Evolutionary conservation across 2,329 filamentous ascomycete genomes (phyloP).

Genomic region (Ramularia endophylla): DNA sequence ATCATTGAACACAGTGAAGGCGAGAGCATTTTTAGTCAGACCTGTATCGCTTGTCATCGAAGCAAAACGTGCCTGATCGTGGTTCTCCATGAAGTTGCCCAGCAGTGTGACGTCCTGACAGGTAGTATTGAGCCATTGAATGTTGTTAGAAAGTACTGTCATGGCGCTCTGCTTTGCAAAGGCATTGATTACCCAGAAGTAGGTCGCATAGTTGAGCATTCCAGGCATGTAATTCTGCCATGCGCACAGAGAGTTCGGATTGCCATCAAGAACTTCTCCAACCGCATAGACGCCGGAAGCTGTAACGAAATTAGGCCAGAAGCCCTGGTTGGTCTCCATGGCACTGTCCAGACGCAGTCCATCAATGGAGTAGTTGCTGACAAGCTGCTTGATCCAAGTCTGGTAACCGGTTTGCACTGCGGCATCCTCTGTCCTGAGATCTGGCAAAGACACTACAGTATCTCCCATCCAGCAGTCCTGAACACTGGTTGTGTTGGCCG

Average conservation of each 20-base stretch:
- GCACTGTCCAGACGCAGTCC: slow-evolving; percentile 46
- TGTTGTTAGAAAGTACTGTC: slow-evolving; percentile 29
- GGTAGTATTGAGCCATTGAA: slow-evolving; percentile 22
- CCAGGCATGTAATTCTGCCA: slow-evolving; percentile 39
- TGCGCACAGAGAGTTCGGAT: slow-evolving; percentile 31
- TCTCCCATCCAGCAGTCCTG: slow-evolving; percentile 49
- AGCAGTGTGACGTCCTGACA: slow-evolving; percentile 35
- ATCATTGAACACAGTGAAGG: slow-evolving; percentile 54
- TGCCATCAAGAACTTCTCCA: slow-evolving; percentile 40
- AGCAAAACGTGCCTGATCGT: slow-evolving; percentile 34
- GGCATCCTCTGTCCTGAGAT: slow-evolving; percentile 51
- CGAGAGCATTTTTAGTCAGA: slow-evolving; percentile 54
- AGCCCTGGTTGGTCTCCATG: slow-evolving; percentile 38
- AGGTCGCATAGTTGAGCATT: slow-evolving; percentile 42
- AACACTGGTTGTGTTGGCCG: slow-evolving; percentile 38
- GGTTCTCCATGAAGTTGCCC: slow-evolving; percentile 34
- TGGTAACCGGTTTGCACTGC: slow-evolving; percentile 47
- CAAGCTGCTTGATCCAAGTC: slow-evolving; percentile 53
- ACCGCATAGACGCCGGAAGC: slow-evolving; percentile 33
- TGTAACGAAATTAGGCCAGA: slow-evolving; percentile 33
- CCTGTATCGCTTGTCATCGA: slow-evolving; percentile 46
- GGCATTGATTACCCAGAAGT: slow-evolving; percentile 31
- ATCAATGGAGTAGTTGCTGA: slow-evolving; percentile 55
- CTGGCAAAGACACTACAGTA: slow-evolving; percentile 50
- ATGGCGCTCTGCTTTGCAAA: slow-evolving; percentile 33